These are phyloP conservation scores for Psilocybe azurescens DNA, from an alignment of 768 basidiomycete species.

Conservation along the genomic window DNA sequence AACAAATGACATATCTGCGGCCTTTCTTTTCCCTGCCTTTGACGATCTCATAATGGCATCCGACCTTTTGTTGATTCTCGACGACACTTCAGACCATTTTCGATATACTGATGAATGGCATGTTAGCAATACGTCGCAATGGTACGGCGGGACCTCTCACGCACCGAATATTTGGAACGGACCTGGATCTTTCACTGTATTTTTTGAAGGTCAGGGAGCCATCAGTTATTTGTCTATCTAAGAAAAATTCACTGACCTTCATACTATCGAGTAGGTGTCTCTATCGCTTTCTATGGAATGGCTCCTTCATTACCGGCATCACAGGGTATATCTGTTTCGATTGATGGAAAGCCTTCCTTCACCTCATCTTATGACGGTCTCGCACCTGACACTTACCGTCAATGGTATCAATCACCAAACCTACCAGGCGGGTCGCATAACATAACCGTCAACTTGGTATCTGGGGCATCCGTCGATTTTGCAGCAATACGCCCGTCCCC, in stretches of 20 bases:
- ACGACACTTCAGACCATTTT: slow-evolving; percentile 15
- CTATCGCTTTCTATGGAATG: slow-evolving; percentile 19
- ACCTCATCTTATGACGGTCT: slow-evolving; percentile 12
- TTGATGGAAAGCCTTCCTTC: slow-evolving; percentile 16
- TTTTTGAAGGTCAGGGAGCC: slow-evolving; percentile 14
- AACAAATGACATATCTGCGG: no score
- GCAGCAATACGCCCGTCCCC: slow-evolving; percentile 15
- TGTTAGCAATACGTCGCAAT: slow-evolving; percentile 1
- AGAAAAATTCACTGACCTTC: not conserved
- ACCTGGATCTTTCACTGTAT: slow-evolving; percentile 12
- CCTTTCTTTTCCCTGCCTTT: no score
- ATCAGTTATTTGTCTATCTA: not conserved
- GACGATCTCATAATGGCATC: not conserved
- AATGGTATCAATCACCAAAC: slow-evolving; percentile 25
- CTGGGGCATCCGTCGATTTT: slow-evolving; percentile 14
- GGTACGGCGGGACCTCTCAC: slow-evolving; percentile 15
- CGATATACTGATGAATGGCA: slow-evolving; percentile 8
- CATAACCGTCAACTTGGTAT: slow-evolving; percentile 12
- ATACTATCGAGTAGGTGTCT: slow-evolving; percentile 7
- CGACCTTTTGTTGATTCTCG: slow-evolving; percentile 14
- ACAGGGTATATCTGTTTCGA: slow-evolving; percentile 16
- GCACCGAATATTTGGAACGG: not conserved
- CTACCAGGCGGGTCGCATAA: slow-evolving; percentile 20
- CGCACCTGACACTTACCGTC: slow-evolving; percentile 13
- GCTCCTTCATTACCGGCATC: slow-evolving; percentile 5